phyloP scores from a whole-genome alignment of 1,284 basidiomycete genomes.

The Chalciporus sp. region DNA sequence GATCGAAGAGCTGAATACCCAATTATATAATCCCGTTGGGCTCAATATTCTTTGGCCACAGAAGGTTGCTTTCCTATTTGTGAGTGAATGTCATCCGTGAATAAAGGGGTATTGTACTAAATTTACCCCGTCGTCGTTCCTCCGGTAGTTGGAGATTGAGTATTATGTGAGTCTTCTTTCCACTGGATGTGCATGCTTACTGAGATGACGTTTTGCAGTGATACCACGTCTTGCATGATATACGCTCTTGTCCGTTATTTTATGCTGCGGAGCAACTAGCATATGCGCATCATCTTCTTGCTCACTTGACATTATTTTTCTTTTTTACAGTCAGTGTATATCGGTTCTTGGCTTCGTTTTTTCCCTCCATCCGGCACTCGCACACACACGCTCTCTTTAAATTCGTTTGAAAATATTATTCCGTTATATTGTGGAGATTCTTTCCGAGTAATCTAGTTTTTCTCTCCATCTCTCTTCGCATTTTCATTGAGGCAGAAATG shows the following conservation, averaged over 20 bases:
- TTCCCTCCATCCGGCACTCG: neutral
- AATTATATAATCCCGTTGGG: slow-evolving; percentile 77
- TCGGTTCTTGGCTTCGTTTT: slow-evolving; percentile 1
- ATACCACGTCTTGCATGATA: slow-evolving; percentile 15
- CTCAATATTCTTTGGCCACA: slow-evolving; percentile 81
- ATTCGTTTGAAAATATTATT: slow-evolving; percentile 1
- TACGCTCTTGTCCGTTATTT: neutral
- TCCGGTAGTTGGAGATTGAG: slow-evolving; percentile 70
- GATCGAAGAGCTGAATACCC: slow-evolving; percentile 66
- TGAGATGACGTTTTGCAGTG: slow-evolving; percentile 10
- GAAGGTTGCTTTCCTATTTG: slow-evolving; percentile 81
- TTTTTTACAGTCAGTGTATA: neutral
- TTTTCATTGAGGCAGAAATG: too few species aligned
- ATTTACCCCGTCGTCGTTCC: neutral
- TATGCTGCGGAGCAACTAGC: slow-evolving; percentile 4
- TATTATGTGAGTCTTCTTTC: slow-evolving; percentile 58
- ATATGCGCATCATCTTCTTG: slow-evolving; percentile 12
- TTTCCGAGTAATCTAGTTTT: too few species aligned
- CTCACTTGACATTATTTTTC: slow-evolving; percentile 7
- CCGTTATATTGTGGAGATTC: neutral
- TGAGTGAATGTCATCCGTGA: slow-evolving; percentile 45
- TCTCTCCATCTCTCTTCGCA: too few species aligned
- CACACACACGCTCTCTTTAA: neutral
- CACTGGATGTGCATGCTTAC: neutral
- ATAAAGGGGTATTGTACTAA: slow-evolving; percentile 3